A percentile compares a stretch with the other conserved stretches of the same genome.
These are phyloP conservation scores for Camellia lanceoleosa DNA, from an alignment of 148 eudicot genomes.

Conservation along the genomic window DNA sequence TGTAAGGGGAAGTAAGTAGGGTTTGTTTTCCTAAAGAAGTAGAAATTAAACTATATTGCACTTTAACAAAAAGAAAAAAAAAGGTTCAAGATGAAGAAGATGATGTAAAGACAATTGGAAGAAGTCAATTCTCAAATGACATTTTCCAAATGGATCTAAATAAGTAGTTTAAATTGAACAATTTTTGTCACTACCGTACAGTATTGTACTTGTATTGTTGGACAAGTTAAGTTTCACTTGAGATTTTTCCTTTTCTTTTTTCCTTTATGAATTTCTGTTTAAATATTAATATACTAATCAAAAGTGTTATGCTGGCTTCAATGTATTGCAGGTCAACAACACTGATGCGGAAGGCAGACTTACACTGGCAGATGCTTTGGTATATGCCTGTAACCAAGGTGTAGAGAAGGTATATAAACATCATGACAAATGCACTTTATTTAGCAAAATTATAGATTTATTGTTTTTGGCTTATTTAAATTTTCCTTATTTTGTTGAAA, in stretches of 20 bases:
- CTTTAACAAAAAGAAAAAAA: neutral
- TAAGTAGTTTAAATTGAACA: neutral
- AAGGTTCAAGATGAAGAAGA: neutral
- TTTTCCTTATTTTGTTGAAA: too few relatives aligned
- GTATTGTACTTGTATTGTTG: neutral
- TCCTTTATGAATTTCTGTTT: neutral
- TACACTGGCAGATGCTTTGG: conserved; percentile 99
- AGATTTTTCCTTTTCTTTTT: neutral
- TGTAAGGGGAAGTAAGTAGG: neutral
- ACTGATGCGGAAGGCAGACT: conserved; percentile 99
- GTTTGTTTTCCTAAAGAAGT: neutral
- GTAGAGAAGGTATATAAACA: conserved; percentile 73
- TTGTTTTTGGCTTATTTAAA: too few relatives aligned
- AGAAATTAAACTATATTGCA: neutral
- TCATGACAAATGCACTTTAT: neutral
- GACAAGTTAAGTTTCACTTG: neutral
- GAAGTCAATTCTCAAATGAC: neutral
- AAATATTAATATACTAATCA: neutral
- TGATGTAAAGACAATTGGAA: neutral
- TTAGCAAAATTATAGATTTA: neutral
- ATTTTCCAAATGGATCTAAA: neutral
- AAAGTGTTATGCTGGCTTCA: neutral
- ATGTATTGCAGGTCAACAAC: conserved; percentile 73
- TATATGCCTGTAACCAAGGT: conserved; percentile 97
- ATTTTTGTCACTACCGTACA: neutral